Percentiles rank a stretch among this genome's conserved stretches.
phyloP scores from a whole-genome alignment of 2,329 filamentous ascomycete species.

The Aspergillus pseudoglaucus region DNA sequence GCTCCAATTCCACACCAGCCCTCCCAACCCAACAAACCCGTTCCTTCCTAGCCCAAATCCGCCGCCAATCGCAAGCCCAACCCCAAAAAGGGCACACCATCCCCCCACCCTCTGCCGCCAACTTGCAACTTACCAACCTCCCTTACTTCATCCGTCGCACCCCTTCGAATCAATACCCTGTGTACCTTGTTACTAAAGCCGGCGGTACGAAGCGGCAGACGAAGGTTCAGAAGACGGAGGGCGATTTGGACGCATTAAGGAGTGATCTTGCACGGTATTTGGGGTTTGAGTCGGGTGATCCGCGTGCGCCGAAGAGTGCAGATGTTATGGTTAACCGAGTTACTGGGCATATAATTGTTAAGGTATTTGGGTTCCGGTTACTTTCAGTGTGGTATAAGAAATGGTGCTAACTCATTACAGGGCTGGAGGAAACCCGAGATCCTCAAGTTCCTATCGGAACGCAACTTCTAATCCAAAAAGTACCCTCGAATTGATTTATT shows the following conservation, averaged over 20 bases:
- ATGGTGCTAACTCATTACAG: conserved; percentile 23
- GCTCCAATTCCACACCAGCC: conserved; percentile 9
- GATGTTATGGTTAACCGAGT: conserved; percentile 49
- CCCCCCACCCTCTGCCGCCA: conserved; percentile 20
- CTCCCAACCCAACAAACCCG: conserved; percentile 25
- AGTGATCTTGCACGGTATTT: conserved; percentile 58
- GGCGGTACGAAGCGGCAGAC: conserved; percentile 73
- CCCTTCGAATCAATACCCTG: conserved; percentile 60
- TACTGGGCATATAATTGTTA: conserved; percentile 69
- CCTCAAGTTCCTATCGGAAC: conserved; percentile 42
- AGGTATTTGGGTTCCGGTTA: conserved; percentile 43
- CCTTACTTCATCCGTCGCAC: conserved; percentile 71
- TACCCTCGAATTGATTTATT: not conserved
- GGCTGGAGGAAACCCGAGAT: conserved; percentile 47
- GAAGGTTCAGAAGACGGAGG: conserved; percentile 70
- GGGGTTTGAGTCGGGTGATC: conserved; percentile 46
- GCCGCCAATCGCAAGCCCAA: conserved; percentile 31
- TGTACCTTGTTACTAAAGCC: conserved; percentile 68
- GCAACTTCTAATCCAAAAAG: conserved; percentile 33
- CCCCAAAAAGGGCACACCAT: conserved; percentile 22
- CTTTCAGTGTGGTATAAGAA: not conserved
- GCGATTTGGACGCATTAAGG: conserved; percentile 59
- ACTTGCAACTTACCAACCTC: conserved; percentile 39
- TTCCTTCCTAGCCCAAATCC: conserved; percentile 32
- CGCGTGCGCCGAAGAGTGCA: conserved; percentile 22